Evolutionary conservation across 176 grass and related monocot species (phyloP), one percentile per base, ranked within the genome.

Genomic region (Ensete ventricosum): DNA sequence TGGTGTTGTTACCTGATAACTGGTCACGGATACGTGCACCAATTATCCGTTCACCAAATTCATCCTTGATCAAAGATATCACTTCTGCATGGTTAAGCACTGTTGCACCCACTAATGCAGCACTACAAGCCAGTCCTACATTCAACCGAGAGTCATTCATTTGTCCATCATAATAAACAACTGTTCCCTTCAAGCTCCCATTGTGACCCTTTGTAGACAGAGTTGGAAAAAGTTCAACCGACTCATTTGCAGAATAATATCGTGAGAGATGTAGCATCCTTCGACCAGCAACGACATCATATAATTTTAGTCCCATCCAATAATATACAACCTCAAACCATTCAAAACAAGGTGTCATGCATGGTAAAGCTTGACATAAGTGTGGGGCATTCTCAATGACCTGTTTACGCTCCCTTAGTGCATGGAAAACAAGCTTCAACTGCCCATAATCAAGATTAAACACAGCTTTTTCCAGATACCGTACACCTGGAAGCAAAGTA

Each of bases 311-410:
- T 67, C 94, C 94, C 11, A 88, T 77, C 94, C 94, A 98, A 73
- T 91, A 98, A 78, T 93, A 98, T 75, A 98, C 63, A 80, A 80
- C 82, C 68, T 98, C 94, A 79, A 98, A 98, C 94, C 94, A 98
- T 49, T 86, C 91, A 88, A 98, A 98, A 78, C 94, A 98, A 57
- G 90, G 94, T 64, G 90, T 98, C 94, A 98, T 98, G 85, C 94
- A 93, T 27, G 94, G 90, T 66, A 98, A 73, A 79, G 88, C 88
- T 80, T 98, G 85, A 26, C 94, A 98, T 50, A 98, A 77, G 62
- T 98, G 94, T 68, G 94, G 90, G 53, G 94, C 88, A 57, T 93
- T 98, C 55, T 93, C 83, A 79, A 98, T 98, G 51, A 98, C 88
- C 58, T 93, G 90, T 70, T 98, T 98, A 22, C 88, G 85, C 77